Percentiles rank a stretch among this genome's conserved stretches.
Conservation (phyloP, 1,284 basidiomycete species). For the Hortiboletus rubellus region DNA sequence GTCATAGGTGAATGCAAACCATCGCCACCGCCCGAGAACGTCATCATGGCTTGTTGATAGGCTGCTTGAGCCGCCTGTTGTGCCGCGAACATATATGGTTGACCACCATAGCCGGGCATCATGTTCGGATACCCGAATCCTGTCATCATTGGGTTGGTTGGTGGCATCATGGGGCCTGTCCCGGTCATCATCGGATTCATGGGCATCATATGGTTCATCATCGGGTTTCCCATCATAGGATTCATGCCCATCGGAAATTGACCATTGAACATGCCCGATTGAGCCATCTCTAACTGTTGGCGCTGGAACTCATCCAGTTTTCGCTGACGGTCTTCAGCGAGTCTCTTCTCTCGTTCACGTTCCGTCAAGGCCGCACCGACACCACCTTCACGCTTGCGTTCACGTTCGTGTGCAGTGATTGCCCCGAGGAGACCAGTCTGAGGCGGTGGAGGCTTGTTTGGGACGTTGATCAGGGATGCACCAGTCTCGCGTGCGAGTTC, state of each 20-base stretch:
- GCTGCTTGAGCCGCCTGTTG: constrained; percentile 87
- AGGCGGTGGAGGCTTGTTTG: constrained; percentile 91
- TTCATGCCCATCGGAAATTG: constrained; percentile 45
- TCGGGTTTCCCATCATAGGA: constrained; percentile 47
- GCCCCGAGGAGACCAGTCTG: constrained; percentile 95
- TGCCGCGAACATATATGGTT: constrained; percentile 88
- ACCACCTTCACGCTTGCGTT: constrained; percentile 92
- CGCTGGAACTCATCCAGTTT: constrained; percentile 89
- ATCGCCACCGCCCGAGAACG: constrained; percentile 75
- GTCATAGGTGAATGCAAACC: constrained; percentile 43
- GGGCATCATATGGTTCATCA: constrained; percentile 47
- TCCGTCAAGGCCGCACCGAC: constrained; percentile 94
- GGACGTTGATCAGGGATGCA: constrained; percentile 89
- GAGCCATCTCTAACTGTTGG: constrained; percentile 86
- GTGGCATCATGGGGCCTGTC: constrained; percentile 37
- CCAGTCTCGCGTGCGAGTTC: constrained; percentile 89
- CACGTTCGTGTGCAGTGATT: constrained; percentile 92
- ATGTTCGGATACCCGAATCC: constrained; percentile 56
- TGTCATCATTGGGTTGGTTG: constrained; percentile 53
- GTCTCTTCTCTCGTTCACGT: constrained; percentile 87
- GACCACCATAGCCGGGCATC: constrained; percentile 64
- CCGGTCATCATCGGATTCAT: constrained; percentile 61
- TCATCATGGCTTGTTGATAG: constrained; percentile 89
- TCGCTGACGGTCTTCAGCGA: constrained; percentile 89
- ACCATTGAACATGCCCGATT: constrained; percentile 66